Base-by-base conservation (phyloP, 805 yeast species). In the Pichia kluyveri region DNA sequence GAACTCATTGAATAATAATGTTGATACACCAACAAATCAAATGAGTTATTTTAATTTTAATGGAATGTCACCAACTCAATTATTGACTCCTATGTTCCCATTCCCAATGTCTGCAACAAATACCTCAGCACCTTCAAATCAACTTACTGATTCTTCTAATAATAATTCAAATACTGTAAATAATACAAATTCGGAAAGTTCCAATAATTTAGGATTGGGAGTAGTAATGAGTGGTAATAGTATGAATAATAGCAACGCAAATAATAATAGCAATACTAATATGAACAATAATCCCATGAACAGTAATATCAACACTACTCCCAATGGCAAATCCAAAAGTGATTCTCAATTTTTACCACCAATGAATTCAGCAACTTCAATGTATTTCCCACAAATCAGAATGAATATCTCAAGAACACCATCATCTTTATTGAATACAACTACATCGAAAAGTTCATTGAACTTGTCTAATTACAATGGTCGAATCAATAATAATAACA, bases 31-130 rank as follows among this genome's bases (percentile, higher is more conserved):
- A 23, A 28, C 45, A 14, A 43, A 43, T 11, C 45, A 47, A 60
- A 57, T 48, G 58, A 62, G 11, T 42, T 63, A 49, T 31, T 61
- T 63, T 38, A 57, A 62, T 26, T 57, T 62, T 12, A 63, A 62
- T 41, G 66, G 60, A 45, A 57, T 64, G 54, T 61, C 66, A 8
- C 67, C 69, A n/a, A 55, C 63, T 6, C 66, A 57, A 52, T 49
- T 34, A 15, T 34, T 34, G 6, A 34, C 37, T 34, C 37, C 37
- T 15, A 34, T 56, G 30, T 55, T 47, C 10, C 23, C 41, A 8
- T 43, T 56, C 15, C 60, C 37, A 15, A 34, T 34, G n/a, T 34
- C 37, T 14, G 37, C 44, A 18, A 41, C 39, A 32, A 23, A 23
- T 23, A 23, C 26, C 1, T 23, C 30, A 9, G 10, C 28, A 4